Evolutionary conservation across 331 rosid species (phyloP), one percentile per base, ranked within the genome.

Genomic region (Phaseolus coccineus): DNA sequence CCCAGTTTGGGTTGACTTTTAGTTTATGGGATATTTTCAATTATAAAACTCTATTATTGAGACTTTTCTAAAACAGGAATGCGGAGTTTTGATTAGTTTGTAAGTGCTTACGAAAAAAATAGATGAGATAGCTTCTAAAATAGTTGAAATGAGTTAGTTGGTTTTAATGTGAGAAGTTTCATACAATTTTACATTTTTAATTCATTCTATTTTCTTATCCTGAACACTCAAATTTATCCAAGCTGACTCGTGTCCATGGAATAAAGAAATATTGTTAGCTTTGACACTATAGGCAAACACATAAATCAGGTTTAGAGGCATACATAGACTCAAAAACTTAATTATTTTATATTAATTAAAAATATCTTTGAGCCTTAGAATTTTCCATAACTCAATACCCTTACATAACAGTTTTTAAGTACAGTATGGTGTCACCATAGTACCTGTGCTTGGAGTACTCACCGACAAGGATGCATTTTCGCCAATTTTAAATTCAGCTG

Each of bases 371-470:
- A 42, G 9, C 47, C 13, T 42, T 53, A 24, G 27, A 31, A 31
- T 37, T 46, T 50, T 59, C 24, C 33, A 62, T 56, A 35, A 62
- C 3, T 72, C 58, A 71, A 30, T 74, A 52, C 39, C 74, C 74
- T 82, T n/a, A 62, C 82, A 55, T 37, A 40, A 63, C 64, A 68
- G 52, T 72, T 72, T 77, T 62, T 22, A 61, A 76, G 19, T 47
- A 77, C 91, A 91, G 98, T 76, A 73, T 25, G 94, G 91, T 40
- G 10, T 92, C 77, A 65, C 86, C 2, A 87, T 94, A 24, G 80
- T 91, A 87, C 98, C 98, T 11, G 97, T 94, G 67, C 79, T 94
- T 59, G 97, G 98, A 68, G 59, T 91, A 28, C 82, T 94, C 9
- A 82, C 87, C 2, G 76, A 89, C 80, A 88, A 78, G 85, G 81